Evolutionary conservation across 371 early-diverging fungal species (phyloP), one percentile per base, ranked within the genome.

Genomic region (Apophysomyces sp.): DNA sequence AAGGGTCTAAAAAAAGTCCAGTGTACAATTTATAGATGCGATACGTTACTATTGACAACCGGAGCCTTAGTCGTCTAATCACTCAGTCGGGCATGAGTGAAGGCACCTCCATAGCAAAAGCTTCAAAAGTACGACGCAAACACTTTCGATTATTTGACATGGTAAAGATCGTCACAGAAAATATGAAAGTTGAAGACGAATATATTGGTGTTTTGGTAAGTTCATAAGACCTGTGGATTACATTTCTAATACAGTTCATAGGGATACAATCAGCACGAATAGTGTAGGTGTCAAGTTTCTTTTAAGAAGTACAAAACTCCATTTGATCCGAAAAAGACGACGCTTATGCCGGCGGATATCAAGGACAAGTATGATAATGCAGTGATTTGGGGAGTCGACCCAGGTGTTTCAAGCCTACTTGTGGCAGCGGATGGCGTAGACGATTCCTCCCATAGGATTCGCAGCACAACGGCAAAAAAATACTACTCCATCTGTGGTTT

Each of bases 401-500:
- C 41, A 3, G 57, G 57, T 4, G 40, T 44, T 16, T 40, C 57
- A 16, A 41, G 41, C 21, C 11, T 40, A 4, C 40, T 57, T 41
- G 57, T 57, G n/a, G 27, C 57, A 2, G 40, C 57, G 5, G 57
- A 57, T 40, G 57, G 57, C 7, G 30, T 21, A 12, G 41, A 0
- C 26, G 15, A 4, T 26, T 15, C 28, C 11, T 4, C 18, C 1
- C 21, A 57, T 24, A 3, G 57, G n/a, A 12, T 57, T 40, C 41
- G 57, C 28, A 4, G 16, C 12, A 16, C 21, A 2, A 28, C 57
- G 1, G 6, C 57, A 3, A 40, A 57, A 27, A 41, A 57, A 15
- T 57, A 57, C 40, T 57, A 40, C 27, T 16, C 26, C 12, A 24
- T 57, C 2, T 57, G 57, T 41, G 57, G 40, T 9, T 57, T 40